Evolutionary conservation across 208 protist species (phyloP).

Genomic region (Leishmania martiniquensis): DNA sequence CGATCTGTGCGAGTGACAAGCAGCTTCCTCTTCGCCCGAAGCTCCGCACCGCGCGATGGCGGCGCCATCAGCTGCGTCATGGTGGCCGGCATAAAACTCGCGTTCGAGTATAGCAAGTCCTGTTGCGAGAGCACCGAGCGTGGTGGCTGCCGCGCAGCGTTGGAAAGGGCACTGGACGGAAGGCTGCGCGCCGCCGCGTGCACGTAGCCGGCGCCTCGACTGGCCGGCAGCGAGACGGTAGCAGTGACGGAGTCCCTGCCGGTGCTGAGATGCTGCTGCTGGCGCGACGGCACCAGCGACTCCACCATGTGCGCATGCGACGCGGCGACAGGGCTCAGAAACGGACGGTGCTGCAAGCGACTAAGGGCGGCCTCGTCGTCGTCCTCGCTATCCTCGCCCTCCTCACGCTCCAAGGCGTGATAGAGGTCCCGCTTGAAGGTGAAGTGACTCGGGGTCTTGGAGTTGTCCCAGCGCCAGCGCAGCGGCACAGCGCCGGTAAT

Average conservation of each 20-base stretch:
- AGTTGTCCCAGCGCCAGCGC: conserved; percentile 51
- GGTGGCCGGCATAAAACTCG: conserved; percentile 35
- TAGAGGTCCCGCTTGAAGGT: conserved; percentile 47
- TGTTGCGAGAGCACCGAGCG: not conserved
- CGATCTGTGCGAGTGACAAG: conserved; percentile 46
- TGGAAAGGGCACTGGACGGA: not conserved
- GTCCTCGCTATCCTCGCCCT: conserved; percentile 38
- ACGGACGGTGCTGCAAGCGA: conserved; percentile 18
- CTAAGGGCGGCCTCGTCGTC: conserved; percentile 30
- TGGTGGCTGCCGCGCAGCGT: not conserved
- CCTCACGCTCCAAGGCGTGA: conserved; percentile 39
- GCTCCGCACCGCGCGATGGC: conserved; percentile 39
- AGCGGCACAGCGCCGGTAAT: conserved; percentile 31
- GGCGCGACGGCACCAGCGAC: conserved; percentile 21
- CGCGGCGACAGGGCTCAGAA: not conserved
- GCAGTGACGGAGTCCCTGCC: not conserved
- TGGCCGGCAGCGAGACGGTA: not conserved
- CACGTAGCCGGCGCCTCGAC: not conserved
- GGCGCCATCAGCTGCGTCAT: conserved; percentile 51
- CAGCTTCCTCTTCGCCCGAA: conserved; percentile 41
- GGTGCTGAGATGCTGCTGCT: conserved; percentile 28
- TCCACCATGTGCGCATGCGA: conserved; percentile 26
- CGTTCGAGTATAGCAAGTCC: conserved; percentile 18
- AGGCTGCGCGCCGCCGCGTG: too few relatives aligned
- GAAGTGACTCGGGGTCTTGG: conserved; percentile 49